phyloP scores from a whole-genome alignment of 352 stramenopile genomes.

The Pythium chondricola region DNA sequence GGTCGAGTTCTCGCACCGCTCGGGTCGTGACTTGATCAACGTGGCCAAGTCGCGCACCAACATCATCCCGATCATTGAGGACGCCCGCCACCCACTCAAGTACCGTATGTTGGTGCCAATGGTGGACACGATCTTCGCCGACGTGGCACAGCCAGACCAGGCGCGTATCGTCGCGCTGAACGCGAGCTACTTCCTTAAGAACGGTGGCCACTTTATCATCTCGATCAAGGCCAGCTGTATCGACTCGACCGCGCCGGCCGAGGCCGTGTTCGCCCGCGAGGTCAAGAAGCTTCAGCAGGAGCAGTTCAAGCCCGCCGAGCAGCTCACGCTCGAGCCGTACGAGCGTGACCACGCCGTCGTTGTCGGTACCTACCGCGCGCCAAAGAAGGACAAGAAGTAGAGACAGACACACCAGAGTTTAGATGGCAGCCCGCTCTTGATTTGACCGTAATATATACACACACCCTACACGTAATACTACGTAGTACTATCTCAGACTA shows the following conservation, averaged over 20 bases:
- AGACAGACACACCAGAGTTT: neutral
- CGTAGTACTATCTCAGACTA: too few relatives aligned
- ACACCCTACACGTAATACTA: neutral
- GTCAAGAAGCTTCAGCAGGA: slow-evolving; percentile 98
- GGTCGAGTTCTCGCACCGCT: slow-evolving; percentile 99
- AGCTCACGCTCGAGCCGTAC: slow-evolving; percentile 99
- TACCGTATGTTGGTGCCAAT: slow-evolving; percentile 99
- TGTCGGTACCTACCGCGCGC: slow-evolving; percentile 90
- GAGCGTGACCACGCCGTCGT: slow-evolving; percentile 99
- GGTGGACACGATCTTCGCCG: slow-evolving; percentile 98
- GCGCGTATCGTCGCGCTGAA: slow-evolving; percentile 99
- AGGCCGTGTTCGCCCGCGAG: slow-evolving; percentile 97
- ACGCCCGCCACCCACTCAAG: slow-evolving; percentile 97
- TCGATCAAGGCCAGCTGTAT: slow-evolving; percentile 99
- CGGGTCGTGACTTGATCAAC: slow-evolving; percentile 98
- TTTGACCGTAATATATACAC: slow-evolving; percentile 19
- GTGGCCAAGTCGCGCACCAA: slow-evolving; percentile 99
- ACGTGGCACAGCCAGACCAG: slow-evolving; percentile 99
- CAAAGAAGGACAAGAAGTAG: slow-evolving; percentile 33
- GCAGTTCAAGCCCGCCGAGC: slow-evolving; percentile 98
- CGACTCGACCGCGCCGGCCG: slow-evolving; percentile 97
- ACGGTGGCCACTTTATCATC: slow-evolving; percentile 98
- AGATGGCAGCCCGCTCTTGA: too few relatives aligned
- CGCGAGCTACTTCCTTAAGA: slow-evolving; percentile 99
- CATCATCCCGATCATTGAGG: slow-evolving; percentile 99